These are phyloP conservation scores for Scenedesmus sp. DNA, from an alignment of 163 green algal species.

Conservation along the genomic window DNA sequence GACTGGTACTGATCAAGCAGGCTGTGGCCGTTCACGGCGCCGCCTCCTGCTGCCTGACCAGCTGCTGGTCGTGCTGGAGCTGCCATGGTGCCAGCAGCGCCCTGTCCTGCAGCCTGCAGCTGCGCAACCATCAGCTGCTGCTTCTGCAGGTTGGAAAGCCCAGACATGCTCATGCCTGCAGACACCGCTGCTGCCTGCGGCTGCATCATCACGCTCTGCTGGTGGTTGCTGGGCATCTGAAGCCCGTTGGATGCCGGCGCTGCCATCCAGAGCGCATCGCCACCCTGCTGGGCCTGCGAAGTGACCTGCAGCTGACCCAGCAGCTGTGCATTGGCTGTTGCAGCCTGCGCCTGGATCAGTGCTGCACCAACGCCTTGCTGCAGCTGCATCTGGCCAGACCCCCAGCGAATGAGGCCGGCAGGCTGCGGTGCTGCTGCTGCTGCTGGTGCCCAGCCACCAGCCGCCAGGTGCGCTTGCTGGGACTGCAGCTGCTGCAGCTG, in stretches of 20 bases:
- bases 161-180: neutral
- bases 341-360: neutral
- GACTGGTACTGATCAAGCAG: conserved; percentile 44
- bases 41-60: neutral
- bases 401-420: conserved; percentile 16
- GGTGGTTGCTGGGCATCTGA: neutral
- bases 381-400: conserved; percentile 27
- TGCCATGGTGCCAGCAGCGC: neutral
- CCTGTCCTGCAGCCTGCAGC: conserved; percentile 28
- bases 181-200: conserved; percentile 3
- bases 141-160: conserved; percentile 12
- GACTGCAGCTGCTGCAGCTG: conserved; percentile 41
- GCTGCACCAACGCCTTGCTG: neutral
- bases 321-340: conserved; percentile 30
- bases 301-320: conserved; percentile 33
- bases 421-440: conserved; percentile 12
- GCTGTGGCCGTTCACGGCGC: neutral
- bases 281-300: neutral
- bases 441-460: neutral
- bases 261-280: conserved; percentile 26
- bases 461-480: neutral
- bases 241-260: neutral
- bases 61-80: neutral
- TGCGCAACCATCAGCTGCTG: conserved; percentile 14
- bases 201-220: conserved; percentile 25